Evolutionary conservation across 129 eudicot species (phyloP), one percentile per base, ranked within the genome.

Genomic region (Pseudognaphalium luteoalbum): DNA sequence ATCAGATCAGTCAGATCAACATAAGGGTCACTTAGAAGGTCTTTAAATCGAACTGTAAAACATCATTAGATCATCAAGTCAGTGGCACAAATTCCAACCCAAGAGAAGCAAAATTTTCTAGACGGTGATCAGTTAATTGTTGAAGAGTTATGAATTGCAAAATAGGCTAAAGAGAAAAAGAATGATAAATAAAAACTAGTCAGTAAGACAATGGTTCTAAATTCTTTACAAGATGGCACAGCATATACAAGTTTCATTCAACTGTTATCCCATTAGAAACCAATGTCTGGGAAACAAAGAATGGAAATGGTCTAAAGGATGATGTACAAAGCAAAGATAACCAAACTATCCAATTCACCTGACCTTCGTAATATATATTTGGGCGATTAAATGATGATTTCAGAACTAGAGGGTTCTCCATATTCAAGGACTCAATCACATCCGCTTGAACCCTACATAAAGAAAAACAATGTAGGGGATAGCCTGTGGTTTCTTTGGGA

Each of bases 321-420:
- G 65, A 50, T 21, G 61, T 79, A 62, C 15, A 20, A 25, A 54
- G 21, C 57, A 42, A 50, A 47, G 22, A 59, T 64, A 80, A 0
- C 19, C 78, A 76, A 76, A 74, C 41, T 71, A 77, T 47, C 32
- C 44, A 68, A 42, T 6, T 44, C 74, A 57, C 32, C 83, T 68
- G 22, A 94, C 98, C 98, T 89, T 94, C 97, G 70, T 91, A 94
- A 76, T 84, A 80, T 20, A 94, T 94, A 87, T 94, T 94, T 60
- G 96, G 93, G 64, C 98, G 97, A 74, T 94, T 94, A 79, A 94
- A 94, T 60, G 98, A 94, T 56, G 96, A 94, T 83, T 87, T 89
- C 78, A 91, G 85, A 44, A 94, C 87, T 34, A 94, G 73, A 74
- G 97, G 97, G 73, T 84, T 86, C 74, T 85, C 81, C 85, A 94